Percentiles rank a stretch among this genome's conserved stretches.
Conservation (phyloP, 352 stramenopile genomes). For the Lagenidium giganteum region DNA sequence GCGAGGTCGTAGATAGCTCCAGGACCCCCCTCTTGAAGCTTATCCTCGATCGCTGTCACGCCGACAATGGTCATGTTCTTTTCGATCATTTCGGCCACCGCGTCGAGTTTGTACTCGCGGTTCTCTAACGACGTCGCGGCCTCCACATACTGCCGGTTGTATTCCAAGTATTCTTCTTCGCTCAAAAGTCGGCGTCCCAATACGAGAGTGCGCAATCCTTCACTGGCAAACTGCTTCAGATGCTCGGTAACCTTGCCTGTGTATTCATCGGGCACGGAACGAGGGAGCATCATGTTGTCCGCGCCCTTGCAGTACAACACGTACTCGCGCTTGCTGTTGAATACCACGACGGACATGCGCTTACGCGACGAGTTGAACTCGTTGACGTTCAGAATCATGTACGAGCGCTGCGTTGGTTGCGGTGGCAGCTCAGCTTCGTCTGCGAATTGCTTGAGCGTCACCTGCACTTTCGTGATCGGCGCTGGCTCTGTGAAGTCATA, state of each 20-base stretch:
- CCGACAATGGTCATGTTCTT: constrained; percentile 81
- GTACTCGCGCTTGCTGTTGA: constrained; percentile 40
- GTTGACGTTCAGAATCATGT: constrained; percentile 73
- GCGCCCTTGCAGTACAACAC: constrained; percentile 78
- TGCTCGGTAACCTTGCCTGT: constrained; percentile 29
- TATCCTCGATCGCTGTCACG: constrained; percentile 96
- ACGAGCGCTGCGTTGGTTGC: constrained; percentile 18
- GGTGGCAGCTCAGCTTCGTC: too few species aligned
- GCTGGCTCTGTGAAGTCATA: constrained; percentile 54
- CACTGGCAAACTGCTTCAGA: constrained; percentile 57
- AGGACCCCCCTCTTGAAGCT: constrained; percentile 92
- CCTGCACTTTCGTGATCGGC: constrained; percentile 42
- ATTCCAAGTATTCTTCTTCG: constrained; percentile 42
- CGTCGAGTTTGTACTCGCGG: constrained; percentile 41
- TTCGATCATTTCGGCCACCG: constrained; percentile 63
- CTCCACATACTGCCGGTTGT: constrained; percentile 46
- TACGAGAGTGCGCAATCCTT: constrained; percentile 78
- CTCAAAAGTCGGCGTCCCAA: constrained; percentile 51
- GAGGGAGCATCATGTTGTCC: constrained; percentile 82
- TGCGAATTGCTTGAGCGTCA: constrained; percentile 14
- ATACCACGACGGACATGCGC: constrained; percentile 95
- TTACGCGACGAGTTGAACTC: constrained; percentile 94
- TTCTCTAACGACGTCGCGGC: constrained; percentile 47
- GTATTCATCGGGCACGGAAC: constrained; percentile 16
- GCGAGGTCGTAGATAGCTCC: constrained; percentile 90